These are phyloP conservation scores for Geosiphon pyriformis DNA, from an alignment of 192 early-diverging fungal species.

Conservation along the genomic window DNA sequence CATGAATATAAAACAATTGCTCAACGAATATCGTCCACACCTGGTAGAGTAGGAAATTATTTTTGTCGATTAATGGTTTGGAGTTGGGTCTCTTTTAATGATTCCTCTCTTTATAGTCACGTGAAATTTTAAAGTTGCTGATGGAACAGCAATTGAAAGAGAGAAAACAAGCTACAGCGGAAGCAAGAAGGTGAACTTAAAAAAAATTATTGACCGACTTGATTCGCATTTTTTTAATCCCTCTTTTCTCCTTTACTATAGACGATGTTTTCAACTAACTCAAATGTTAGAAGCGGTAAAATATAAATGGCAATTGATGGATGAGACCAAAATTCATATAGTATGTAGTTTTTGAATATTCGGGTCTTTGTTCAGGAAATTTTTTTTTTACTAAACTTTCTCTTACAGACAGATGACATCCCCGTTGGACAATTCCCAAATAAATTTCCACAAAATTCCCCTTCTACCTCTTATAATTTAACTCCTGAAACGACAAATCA, in stretches of 20 bases:
- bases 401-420: not conserved
- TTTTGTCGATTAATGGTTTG: not conserved
- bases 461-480: not conserved
- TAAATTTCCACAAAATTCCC: not conserved
- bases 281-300: slow-evolving; percentile 14
- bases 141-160: slow-evolving; percentile 60
- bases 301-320: slow-evolving; percentile 5
- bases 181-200: slow-evolving; percentile 33
- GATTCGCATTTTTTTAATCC: not conserved
- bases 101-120: too few species aligned
- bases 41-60: slow-evolving; percentile 44
- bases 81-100: too few species aligned
- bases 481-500: not conserved
- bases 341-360: not conserved
- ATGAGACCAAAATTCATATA: slow-evolving; percentile 9
- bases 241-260: too few species aligned
- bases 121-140: slow-evolving; percentile 62
- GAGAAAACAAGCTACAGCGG: slow-evolving; percentile 38
- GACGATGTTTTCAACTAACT: slow-evolving; percentile 11
- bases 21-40: slow-evolving; percentile 79
- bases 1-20: slow-evolving; percentile 75
- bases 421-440: not conserved
- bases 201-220: not conserved
- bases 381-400: not conserved
- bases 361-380: not conserved